Base-by-base conservation (phyloP, 768 basidiomycete genomes). In the Pleurotus pulmonarius region DNA sequence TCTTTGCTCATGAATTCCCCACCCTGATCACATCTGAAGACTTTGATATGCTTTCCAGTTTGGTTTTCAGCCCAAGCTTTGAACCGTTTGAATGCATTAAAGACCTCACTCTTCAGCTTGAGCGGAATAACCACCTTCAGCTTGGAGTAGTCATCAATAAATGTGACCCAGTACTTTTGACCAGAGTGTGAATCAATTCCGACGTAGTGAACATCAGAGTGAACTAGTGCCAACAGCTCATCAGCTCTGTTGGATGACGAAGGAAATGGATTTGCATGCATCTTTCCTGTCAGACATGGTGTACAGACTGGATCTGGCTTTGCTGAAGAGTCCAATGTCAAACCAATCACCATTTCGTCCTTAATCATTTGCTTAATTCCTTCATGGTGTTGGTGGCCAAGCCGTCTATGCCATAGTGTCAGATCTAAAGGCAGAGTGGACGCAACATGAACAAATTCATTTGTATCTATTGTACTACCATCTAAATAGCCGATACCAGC, bases 1-100 rank as follows among this genome's bases (percentile, higher is more conserved):
- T 58, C 61, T 1, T 52, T 59, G 5, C 58, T 61, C 46, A 67
- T 70, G 61, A 66, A 75, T 55, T 75, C 72, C 1, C 70, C 73
- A 5, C 71, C 74, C 46, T 72, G 67, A 62, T 75, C 71, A 52
- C 69, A 62, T 18, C 66, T 64, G 26, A 26, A 26, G 26, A 26
- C 26, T 26, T 26, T 26, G 26, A 26, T 26, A 26, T 26, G 26
- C 8, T 26, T 26, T 5, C 26, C 26, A 26, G 26, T 26, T 8
- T 26, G 26, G 26, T 26, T 26, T 8, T 26, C 26, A 26, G 26
- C 71, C 34, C 56, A 61, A 0, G 69, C 68, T 59, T 74, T 73
- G 68, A 56, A 75, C 6, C 22, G 13, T 56, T 68, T 26, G 8
- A 26, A 26, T 26, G 26, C 60, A 3, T 47, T 58, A 55, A 69